phyloP scores from a whole-genome alignment of 2,329 filamentous ascomycete species.

The Whalleya microplaca region DNA sequence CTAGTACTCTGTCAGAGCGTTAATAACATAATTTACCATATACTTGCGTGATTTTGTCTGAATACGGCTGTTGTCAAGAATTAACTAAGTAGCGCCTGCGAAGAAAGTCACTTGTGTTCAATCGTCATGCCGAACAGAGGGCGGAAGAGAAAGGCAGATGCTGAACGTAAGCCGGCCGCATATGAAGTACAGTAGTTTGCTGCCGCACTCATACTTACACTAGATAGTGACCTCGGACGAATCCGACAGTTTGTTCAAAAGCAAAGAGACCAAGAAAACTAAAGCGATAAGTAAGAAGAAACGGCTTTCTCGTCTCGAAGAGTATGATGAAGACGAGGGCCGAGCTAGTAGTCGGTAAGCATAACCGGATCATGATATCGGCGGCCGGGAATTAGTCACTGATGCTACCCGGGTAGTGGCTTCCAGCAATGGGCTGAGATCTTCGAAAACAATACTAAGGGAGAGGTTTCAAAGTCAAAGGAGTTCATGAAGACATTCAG shows the following conservation, averaged over 20 bases:
- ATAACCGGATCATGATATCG: not conserved
- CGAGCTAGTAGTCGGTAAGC: conserved; percentile 30
- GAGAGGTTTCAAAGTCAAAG: conserved; percentile 35
- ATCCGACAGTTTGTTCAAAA: conserved; percentile 12
- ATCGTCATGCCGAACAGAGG: conserved; percentile 23
- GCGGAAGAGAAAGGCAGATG: conserved; percentile 25
- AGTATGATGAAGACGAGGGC: conserved; percentile 34
- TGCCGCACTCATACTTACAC: conserved; percentile 9
- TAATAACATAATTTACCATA: too few species aligned
- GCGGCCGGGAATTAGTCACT: not conserved
- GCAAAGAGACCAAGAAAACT: conserved; percentile 4
- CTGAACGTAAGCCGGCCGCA: conserved; percentile 10
- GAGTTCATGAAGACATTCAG: conserved; percentile 34
- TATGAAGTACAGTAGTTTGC: not conserved
- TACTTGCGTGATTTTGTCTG: not conserved
- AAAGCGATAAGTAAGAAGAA: conserved; percentile 19
- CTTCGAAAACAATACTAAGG: conserved; percentile 34
- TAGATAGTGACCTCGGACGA: conserved; percentile 16
- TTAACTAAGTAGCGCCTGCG: not conserved
- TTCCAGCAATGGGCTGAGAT: conserved; percentile 33
- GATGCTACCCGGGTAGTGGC: conserved; percentile 18
- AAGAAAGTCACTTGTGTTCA: not conserved
- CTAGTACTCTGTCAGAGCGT: too few species aligned
- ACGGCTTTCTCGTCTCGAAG: conserved; percentile 33
- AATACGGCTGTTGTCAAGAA: too few species aligned